Percentiles rank a stretch among this genome's conserved stretches.
These are phyloP conservation scores for Penicillium janthinellum DNA, from an alignment of 2,329 filamentous ascomycete species.

Conservation along the genomic window DNA sequence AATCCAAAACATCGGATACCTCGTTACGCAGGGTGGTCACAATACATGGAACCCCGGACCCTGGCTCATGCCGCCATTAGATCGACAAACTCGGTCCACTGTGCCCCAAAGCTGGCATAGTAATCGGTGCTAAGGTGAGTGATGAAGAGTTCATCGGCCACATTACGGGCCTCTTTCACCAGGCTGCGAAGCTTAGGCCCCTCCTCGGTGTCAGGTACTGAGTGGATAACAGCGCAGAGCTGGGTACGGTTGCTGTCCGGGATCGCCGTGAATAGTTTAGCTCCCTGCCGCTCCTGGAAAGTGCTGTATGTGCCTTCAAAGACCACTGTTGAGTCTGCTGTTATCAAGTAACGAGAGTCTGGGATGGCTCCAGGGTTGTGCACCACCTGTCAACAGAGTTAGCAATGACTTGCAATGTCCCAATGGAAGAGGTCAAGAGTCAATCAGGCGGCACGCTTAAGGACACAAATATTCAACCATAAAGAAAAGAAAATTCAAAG, in stretches of 20 bases:
- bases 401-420: conserved; percentile 12
- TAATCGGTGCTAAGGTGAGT: conserved; percentile 44
- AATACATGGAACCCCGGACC: neutral
- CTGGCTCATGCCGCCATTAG: conserved; percentile 31
- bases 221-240: conserved; percentile 43
- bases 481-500: neutral
- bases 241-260: conserved; percentile 35
- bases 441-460: neutral
- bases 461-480: neutral
- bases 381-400: conserved; percentile 36
- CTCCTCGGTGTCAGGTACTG: conserved; percentile 36
- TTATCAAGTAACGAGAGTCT: conserved; percentile 42
- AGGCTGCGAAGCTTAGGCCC: conserved; percentile 35
- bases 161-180: conserved; percentile 37
- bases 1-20: neutral
- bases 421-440: neutral
- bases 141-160: conserved; percentile 45
- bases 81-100: conserved; percentile 43
- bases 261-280: conserved; percentile 37
- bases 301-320: conserved; percentile 49
- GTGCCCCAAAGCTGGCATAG: conserved; percentile 43
- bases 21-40: conserved; percentile 2
- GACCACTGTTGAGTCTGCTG: conserved; percentile 49
- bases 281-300: conserved; percentile 38
- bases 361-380: conserved; percentile 52